phyloP scores from a whole-genome alignment of 2,329 filamentous ascomycete genomes.

The Decorospora gaudefroyi region DNA sequence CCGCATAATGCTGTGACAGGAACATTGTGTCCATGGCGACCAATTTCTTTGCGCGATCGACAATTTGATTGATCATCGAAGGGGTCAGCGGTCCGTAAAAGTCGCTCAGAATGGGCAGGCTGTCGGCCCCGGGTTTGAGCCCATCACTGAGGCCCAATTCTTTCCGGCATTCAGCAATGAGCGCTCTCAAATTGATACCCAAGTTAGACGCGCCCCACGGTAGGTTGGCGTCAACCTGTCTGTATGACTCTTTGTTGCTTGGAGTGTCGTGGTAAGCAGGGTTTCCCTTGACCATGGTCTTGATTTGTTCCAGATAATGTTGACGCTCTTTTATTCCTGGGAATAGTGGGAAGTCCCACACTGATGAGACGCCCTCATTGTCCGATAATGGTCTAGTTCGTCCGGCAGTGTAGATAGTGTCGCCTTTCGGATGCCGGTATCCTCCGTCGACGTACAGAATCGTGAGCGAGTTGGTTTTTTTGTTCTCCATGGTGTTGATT shows the following conservation, averaged over 20 bases:
- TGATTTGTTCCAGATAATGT: conserved; percentile 22
- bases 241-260: background rate
- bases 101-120: conserved; percentile 18
- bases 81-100: conserved; percentile 32
- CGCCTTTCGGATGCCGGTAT: conserved; percentile 22
- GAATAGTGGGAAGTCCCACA: conserved; percentile 27
- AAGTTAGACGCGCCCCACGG: conserved; percentile 15
- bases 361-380: conserved; percentile 2
- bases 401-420: conserved; percentile 3
- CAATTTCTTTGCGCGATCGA: conserved; percentile 22
- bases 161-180: conserved; percentile 15
- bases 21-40: conserved; percentile 20
- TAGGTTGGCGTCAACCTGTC: conserved; percentile 13
- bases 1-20: conserved; percentile 13
- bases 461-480: conserved; percentile 6
- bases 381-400: background rate
- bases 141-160: conserved; percentile 5
- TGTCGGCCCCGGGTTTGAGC: background rate
- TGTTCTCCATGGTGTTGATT: conserved; percentile 31
- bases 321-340: conserved; percentile 26
- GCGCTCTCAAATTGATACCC: conserved; percentile 21
- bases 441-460: conserved; percentile 37
- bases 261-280: conserved; percentile 8
- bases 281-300: conserved; percentile 18
- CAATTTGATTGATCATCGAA: conserved; percentile 18